Percentiles rank a stretch among this genome's conserved stretches.
phyloP scores from a whole-genome alignment of 352 stramenopile genomes.

The Phytopythium aichiense region DNA sequence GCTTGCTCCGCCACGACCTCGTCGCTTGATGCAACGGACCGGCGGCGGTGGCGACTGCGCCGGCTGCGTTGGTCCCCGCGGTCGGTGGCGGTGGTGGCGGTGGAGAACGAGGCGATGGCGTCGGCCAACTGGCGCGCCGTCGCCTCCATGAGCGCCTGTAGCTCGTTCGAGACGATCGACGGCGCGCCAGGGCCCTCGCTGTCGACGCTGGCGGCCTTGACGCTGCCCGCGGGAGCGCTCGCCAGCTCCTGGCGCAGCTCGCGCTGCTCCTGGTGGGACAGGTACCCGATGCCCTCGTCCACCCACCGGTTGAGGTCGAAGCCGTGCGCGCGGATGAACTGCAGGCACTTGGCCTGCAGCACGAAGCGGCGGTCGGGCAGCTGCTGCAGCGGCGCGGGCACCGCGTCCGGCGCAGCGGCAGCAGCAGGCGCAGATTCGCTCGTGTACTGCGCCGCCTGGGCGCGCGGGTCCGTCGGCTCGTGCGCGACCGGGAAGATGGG shows the following conservation, averaged over 20 bases:
- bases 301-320: constrained; percentile 82
- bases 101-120: neutral
- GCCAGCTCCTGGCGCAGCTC: constrained; percentile 21
- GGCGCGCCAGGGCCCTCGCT: constrained; percentile 17
- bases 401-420: neutral
- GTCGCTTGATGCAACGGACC: neutral
- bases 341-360: constrained; percentile 66
- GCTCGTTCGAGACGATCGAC: neutral
- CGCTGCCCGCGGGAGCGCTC: constrained; percentile 6
- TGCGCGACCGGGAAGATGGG: constrained; percentile 63
- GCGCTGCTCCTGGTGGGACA: constrained; percentile 58
- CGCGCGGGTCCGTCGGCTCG: constrained; percentile 11
- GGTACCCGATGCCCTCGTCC: constrained; percentile 62
- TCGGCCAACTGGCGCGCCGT: neutral
- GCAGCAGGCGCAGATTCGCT: constrained; percentile 3
- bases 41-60: neutral
- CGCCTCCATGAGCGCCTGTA: constrained; percentile 5
- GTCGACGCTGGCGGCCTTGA: constrained; percentile 14
- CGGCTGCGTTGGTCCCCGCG: neutral
- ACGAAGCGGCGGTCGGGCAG: constrained; percentile 57
- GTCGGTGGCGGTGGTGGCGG: neutral
- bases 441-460: neutral
- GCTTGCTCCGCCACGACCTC: neutral
- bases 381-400: constrained; percentile 1
- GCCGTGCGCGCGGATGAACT: constrained; percentile 71